Conservation (phyloP, 164 flowering plant genomes). For the Berberis thunbergii region DNA sequence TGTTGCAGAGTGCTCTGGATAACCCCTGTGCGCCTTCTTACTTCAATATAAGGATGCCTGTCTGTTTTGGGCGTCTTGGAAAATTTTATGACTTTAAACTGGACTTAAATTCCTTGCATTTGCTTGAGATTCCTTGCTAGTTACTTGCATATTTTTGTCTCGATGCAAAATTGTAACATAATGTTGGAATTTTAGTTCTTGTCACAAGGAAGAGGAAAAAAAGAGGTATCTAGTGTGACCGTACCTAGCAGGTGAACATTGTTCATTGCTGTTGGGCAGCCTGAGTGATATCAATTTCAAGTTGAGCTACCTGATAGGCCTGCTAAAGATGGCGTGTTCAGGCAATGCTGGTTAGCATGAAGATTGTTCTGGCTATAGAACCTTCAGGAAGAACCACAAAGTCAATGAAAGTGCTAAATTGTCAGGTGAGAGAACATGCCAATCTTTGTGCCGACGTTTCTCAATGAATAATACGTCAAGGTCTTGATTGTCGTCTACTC, state of each 20-base stretch:
- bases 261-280: not conserved
- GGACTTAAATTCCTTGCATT: constrained; percentile 1
- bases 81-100: not conserved
- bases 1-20: not conserved
- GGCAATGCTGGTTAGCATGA: too few species aligned
- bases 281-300: too few species aligned
- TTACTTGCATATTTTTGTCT: not conserved
- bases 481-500: too few species aligned
- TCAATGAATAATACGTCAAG: too few species aligned
- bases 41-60: not conserved
- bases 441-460: too few species aligned
- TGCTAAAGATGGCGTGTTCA: too few species aligned
- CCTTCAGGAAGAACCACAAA: too few species aligned
- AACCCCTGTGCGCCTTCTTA: not conserved
- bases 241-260: constrained; percentile 6
- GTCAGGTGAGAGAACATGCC: too few species aligned
- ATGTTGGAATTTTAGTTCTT: not conserved
- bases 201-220: not conserved
- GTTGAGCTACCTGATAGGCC: too few species aligned
- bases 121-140: not conserved
- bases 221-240: not conserved
- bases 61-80: not conserved
- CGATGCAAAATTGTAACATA: constrained; percentile 5
- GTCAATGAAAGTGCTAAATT: too few species aligned
- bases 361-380: too few species aligned